phyloP scores from a whole-genome alignment of 306 rosid genomes.

The Vicia villosa region DNA sequence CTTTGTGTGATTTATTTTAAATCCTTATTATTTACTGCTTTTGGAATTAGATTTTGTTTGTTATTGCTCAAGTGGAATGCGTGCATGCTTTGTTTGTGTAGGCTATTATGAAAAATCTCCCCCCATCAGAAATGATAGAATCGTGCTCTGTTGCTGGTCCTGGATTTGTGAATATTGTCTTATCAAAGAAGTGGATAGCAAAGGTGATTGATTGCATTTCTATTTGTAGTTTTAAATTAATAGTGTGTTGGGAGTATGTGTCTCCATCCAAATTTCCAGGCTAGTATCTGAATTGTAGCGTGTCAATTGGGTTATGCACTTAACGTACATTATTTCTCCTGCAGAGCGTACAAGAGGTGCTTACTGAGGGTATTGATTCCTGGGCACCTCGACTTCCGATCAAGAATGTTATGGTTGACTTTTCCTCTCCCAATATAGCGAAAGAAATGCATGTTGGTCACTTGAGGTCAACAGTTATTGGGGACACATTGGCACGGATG shows the following conservation, averaged over 20 bases:
- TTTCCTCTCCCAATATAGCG: slow-evolving; percentile 86
- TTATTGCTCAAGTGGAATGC: neutral
- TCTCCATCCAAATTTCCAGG: too few relatives aligned
- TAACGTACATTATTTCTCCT: slow-evolving; percentile 29
- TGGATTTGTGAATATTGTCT: slow-evolving; percentile 51
- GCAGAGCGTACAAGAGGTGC: slow-evolving; percentile 72
- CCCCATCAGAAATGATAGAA: slow-evolving; percentile 9
- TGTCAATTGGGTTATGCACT: neutral
- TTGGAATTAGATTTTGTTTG: neutral
- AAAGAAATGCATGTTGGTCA: slow-evolving; percentile 97
- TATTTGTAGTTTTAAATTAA: slow-evolving; percentile 1
- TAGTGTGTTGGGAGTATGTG: neutral
- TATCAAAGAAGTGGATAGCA: slow-evolving; percentile 75
- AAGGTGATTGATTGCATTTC: slow-evolving; percentile 46
- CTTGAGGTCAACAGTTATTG: slow-evolving; percentile 82
- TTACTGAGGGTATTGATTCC: slow-evolving; percentile 61
- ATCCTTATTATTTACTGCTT: slow-evolving; percentile 12
- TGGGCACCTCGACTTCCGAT: slow-evolving; percentile 76
- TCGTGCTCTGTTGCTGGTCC: slow-evolving; percentile 10
- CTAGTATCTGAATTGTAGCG: neutral
- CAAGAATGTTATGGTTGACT: slow-evolving; percentile 75
- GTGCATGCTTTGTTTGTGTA: slow-evolving; percentile 25
- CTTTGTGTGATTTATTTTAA: neutral
- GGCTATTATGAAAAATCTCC: neutral
- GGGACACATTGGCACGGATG: slow-evolving; percentile 83